These are phyloP conservation scores for Hypomontagnella monticulosa DNA, from an alignment of 495 filamentous ascomycete genomes.

Conservation along the genomic window DNA sequence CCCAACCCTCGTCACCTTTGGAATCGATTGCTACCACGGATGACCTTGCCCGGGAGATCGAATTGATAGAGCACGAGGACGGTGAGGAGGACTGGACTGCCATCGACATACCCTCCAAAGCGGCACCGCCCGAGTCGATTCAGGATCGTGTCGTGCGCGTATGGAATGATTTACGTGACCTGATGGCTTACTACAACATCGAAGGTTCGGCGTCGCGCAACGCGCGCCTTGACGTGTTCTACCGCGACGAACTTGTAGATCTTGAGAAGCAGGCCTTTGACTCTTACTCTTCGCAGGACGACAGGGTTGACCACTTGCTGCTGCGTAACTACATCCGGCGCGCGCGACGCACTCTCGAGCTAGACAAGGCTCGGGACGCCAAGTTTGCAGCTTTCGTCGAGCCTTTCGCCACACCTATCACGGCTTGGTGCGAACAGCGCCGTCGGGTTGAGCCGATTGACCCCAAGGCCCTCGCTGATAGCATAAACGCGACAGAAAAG, in stretches of 20 bases:
- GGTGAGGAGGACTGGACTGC: slow-evolving; percentile 37
- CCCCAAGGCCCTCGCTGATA: slow-evolving; percentile 47
- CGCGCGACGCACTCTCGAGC: slow-evolving; percentile 47
- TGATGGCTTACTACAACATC: slow-evolving; percentile 51
- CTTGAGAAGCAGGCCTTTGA: slow-evolving; percentile 46
- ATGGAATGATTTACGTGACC: slow-evolving; percentile 44
- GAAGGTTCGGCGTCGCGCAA: slow-evolving; percentile 44
- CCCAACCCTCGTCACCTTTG: slow-evolving; percentile 13
- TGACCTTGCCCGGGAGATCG: slow-evolving; percentile 19
- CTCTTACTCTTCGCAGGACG: slow-evolving; percentile 48
- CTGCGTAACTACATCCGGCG: slow-evolving; percentile 53
- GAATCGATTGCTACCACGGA: slow-evolving; percentile 19
- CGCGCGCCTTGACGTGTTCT: slow-evolving; percentile 42
- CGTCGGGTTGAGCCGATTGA: slow-evolving; percentile 49
- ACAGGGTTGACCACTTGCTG: slow-evolving; percentile 55
- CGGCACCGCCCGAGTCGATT: slow-evolving; percentile 39
- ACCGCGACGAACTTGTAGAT: slow-evolving; percentile 40
- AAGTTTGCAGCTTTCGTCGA: slow-evolving; percentile 47
- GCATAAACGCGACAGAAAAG: slow-evolving; percentile 40
- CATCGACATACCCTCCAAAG: slow-evolving; percentile 30
- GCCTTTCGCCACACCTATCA: slow-evolving; percentile 49
- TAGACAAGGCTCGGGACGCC: slow-evolving; percentile 48
- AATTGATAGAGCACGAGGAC: slow-evolving; percentile 33
- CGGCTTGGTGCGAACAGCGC: slow-evolving; percentile 53
- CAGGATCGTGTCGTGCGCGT: slow-evolving; percentile 48